These are phyloP conservation scores for Ceratobasidium papillatum DNA, from an alignment of 1,284 basidiomycete species.

Conservation along the genomic window DNA sequence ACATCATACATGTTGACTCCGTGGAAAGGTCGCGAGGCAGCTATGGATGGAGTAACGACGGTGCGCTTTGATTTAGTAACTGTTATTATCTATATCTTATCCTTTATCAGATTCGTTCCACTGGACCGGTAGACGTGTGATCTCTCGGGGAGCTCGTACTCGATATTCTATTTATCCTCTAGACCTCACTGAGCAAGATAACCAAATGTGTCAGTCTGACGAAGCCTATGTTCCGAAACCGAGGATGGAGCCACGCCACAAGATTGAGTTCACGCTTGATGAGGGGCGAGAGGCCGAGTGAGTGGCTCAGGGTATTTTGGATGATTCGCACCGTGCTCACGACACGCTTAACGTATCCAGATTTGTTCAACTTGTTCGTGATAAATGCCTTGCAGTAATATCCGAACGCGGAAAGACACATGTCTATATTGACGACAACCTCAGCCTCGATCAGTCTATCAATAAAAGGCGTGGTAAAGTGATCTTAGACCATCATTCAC, in stretches of 20 bases:
- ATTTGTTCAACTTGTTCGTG: slow-evolving; percentile 23
- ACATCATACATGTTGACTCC: neutral
- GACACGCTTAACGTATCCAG: neutral
- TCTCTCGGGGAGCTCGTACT: neutral
- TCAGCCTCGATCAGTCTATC: slow-evolving; percentile 17
- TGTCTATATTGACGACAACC: slow-evolving; percentile 28
- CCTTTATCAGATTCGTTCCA: neutral
- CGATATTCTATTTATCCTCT: slow-evolving; percentile 35
- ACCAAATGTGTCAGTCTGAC: slow-evolving; percentile 29
- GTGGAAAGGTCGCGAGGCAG: neutral
- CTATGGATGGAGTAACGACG: neutral
- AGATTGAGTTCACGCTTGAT: slow-evolving; percentile 18
- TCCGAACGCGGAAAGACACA: slow-evolving; percentile 8
- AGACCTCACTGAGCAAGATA: slow-evolving; percentile 42
- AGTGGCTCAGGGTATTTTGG: neutral
- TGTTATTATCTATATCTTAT: neutral
- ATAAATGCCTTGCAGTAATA: slow-evolving; percentile 28
- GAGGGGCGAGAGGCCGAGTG: slow-evolving; percentile 6
- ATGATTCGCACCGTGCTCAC: neutral
- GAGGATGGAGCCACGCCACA: slow-evolving; percentile 15
- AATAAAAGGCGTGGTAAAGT: neutral
- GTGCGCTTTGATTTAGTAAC: neutral
- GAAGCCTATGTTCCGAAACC: slow-evolving; percentile 32
- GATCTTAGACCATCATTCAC: slow-evolving; percentile 1
- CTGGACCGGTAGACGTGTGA: slow-evolving; percentile 5